Conservation (phyloP, 2,329 filamentous ascomycete species). For the Tolypocladium sp. region DNA sequence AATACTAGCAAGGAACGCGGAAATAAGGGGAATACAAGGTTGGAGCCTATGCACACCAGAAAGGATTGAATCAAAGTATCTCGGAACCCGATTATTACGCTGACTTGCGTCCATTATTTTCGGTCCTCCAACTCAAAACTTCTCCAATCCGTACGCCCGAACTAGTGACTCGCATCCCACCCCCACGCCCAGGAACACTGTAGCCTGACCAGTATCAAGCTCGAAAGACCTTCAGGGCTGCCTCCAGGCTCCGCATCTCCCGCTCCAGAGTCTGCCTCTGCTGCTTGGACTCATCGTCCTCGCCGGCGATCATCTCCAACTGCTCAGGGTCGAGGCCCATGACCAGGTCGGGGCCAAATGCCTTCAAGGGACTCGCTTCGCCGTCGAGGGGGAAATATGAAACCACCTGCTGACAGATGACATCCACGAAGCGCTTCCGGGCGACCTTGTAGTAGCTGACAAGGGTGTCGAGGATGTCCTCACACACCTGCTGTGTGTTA, state of each 20-base stretch:
- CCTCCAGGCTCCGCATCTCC: conserved; percentile 35
- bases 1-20: no score
- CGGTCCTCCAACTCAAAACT: no score
- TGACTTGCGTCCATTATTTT: no score
- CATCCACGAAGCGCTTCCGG: conserved; percentile 53
- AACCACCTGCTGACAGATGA: conserved; percentile 48
- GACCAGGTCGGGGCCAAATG: conserved; percentile 44
- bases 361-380: conserved; percentile 37
- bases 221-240: conserved; percentile 18
- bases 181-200: no score
- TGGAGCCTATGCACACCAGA: no score
- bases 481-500: conserved; percentile 24
- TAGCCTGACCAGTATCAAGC: not conserved
- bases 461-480: conserved; percentile 52
- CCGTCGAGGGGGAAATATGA: conserved; percentile 44
- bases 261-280: conserved; percentile 31
- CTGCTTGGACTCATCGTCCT: conserved; percentile 33
- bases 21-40: no score
- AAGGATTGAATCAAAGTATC: no score
- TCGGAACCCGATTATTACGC: no score
- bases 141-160: no score
- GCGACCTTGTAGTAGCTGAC: conserved; percentile 54
- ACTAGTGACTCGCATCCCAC: no score
- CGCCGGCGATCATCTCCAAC: conserved; percentile 48
- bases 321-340: conserved; percentile 34